phyloP scores from a whole-genome alignment of 257 asterid genomes.

The Verbascum thapsus region DNA sequence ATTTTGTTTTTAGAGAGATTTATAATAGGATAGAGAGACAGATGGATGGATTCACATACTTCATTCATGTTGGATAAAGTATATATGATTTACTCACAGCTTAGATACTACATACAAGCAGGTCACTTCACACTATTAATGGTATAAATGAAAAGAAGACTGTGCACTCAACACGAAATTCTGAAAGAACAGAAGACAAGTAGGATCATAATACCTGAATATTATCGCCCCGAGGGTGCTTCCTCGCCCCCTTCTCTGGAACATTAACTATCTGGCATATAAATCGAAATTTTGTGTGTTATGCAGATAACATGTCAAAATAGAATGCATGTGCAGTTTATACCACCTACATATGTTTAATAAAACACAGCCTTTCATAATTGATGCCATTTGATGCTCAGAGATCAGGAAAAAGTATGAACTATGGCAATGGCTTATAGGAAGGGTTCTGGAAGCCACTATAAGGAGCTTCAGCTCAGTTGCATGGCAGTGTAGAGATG shows the following conservation, averaged over 20 bases:
- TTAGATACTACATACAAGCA: conserved; percentile 14
- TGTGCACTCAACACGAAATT: conserved; percentile 18
- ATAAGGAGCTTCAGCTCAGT: background rate
- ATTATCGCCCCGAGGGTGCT: conserved; percentile 88
- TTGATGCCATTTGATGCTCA: background rate
- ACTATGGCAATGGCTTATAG: background rate
- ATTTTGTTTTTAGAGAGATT: too few relatives aligned
- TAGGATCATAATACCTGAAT: conserved; percentile 63
- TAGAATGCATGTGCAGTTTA: conserved; percentile 14
- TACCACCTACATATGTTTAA: conserved; percentile 18
- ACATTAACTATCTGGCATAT: conserved; percentile 77
- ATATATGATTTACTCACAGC: conserved; percentile 8
- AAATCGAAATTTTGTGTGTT: conserved; percentile 7
- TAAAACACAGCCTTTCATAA: background rate
- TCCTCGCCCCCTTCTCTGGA: conserved; percentile 96
- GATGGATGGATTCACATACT: background rate
- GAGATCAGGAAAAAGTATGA: conserved; percentile 9
- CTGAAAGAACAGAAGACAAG: conserved; percentile 21
- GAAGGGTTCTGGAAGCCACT: background rate
- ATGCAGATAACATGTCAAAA: conserved; percentile 18
- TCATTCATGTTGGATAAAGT: conserved; percentile 11
- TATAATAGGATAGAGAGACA: background rate
- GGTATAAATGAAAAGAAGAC: conserved; percentile 20
- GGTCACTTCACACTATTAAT: conserved; percentile 11
- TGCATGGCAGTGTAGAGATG: background rate